Percentiles rank a stretch among this genome's conserved stretches.
phyloP scores from a whole-genome alignment of 495 filamentous ascomycete species.

The Penicillium taxi region DNA sequence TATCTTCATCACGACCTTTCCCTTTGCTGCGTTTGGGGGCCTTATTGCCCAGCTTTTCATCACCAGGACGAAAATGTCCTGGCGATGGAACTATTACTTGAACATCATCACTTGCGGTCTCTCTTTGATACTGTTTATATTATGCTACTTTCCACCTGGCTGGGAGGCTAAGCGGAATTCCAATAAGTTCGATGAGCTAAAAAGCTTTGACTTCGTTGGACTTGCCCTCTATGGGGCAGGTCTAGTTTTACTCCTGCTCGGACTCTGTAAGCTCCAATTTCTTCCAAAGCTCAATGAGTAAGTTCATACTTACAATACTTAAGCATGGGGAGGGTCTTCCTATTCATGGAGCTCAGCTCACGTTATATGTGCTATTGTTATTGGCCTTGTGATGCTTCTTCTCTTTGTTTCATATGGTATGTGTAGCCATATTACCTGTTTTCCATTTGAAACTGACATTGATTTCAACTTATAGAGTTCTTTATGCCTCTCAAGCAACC shows the following conservation, averaged over 20 bases:
- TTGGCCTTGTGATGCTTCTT: conserved; percentile 35
- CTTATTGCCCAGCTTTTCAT: conserved; percentile 33
- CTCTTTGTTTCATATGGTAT: conserved; percentile 34
- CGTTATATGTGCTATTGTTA: conserved; percentile 36
- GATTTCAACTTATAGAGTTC: conserved; percentile 13
- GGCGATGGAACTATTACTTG: conserved; percentile 42
- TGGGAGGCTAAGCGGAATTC: conserved; percentile 21
- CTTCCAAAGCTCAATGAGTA: neutral
- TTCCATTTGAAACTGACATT: neutral
- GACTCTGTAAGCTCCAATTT: conserved; percentile 36
- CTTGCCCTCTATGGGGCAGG: conserved; percentile 35
- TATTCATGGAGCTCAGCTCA: conserved; percentile 45
- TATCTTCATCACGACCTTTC: conserved; percentile 29
- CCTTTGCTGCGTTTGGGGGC: conserved; percentile 35
- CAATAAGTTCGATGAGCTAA: conserved; percentile 22
- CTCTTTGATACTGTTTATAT: conserved; percentile 27
- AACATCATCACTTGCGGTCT: conserved; percentile 33
- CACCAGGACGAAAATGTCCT: conserved; percentile 26
- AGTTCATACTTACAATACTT: neutral
- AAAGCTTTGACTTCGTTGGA: conserved; percentile 39
- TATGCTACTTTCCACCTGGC: conserved; percentile 32
- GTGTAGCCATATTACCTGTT: too few relatives aligned
- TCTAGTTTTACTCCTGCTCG: conserved; percentile 38
- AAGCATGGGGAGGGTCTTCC: conserved; percentile 37
- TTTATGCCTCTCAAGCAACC: conserved; percentile 23